These are phyloP conservation scores for Elsinoe ampelina DNA, from an alignment of 2,329 filamentous ascomycete genomes.

Conservation along the genomic window DNA sequence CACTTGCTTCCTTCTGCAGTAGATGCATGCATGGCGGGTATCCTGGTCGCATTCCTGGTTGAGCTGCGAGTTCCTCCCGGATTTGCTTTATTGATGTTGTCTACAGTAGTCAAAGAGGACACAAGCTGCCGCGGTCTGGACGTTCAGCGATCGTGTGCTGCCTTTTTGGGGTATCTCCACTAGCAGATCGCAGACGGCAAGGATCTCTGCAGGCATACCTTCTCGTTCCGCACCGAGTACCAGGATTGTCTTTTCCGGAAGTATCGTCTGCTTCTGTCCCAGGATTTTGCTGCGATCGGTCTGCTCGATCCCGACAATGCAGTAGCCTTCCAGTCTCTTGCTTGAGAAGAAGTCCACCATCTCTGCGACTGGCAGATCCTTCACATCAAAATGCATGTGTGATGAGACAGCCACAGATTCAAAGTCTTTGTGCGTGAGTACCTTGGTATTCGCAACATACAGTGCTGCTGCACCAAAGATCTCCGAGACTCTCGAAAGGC, in stretches of 20 bases:
- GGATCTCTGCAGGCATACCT: constrained; percentile 40
- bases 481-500: constrained; percentile 42
- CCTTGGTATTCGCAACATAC: constrained; percentile 34
- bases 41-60: background rate
- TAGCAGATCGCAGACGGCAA: constrained; percentile 42
- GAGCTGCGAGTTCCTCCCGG: background rate
- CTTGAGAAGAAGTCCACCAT: constrained; percentile 30
- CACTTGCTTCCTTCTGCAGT: background rate
- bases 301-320: constrained; percentile 46
- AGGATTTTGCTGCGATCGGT: constrained; percentile 41
- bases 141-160: constrained; percentile 46
- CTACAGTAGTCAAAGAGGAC: constrained; percentile 44
- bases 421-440: constrained; percentile 40
- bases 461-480: constrained; percentile 42
- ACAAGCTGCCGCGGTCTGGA: constrained; percentile 45
- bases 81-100: constrained; percentile 23
- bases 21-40: constrained; percentile 2
- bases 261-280: constrained; percentile 25
- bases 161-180: constrained; percentile 46
- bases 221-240: constrained; percentile 44
- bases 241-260: constrained; percentile 30
- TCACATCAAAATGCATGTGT: constrained; percentile 41
- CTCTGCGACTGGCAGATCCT: constrained; percentile 22
- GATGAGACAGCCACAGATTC: constrained; percentile 41
- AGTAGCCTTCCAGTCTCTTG: constrained; percentile 39